Percentiles rank a stretch among this genome's conserved stretches.
Conservation (phyloP, 495 filamentous ascomycete species). For the Neurospora intermedia region DNA sequence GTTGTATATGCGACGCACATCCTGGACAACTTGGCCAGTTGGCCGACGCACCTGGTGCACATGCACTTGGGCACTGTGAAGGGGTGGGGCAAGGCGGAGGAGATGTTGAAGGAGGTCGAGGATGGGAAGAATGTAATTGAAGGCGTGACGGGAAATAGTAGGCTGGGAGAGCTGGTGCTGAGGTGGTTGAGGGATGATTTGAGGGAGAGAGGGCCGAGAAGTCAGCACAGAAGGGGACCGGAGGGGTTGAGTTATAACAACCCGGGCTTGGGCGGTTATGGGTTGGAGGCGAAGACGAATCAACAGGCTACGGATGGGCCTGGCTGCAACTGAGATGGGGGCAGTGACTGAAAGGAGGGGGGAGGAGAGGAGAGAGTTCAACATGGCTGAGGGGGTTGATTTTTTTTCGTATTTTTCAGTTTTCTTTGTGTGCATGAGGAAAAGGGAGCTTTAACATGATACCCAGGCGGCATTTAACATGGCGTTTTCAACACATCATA, state of each 20-base stretch:
- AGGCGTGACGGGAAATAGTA: constrained; percentile 53
- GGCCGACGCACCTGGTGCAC: constrained; percentile 92
- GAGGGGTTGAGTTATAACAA: constrained; percentile 64
- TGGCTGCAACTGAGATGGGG: not conserved
- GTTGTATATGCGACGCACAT: constrained; percentile 98
- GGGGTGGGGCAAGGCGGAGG: constrained; percentile 63
- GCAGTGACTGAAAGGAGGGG: not conserved
- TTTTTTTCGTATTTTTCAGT: not conserved
- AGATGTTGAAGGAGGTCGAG: constrained; percentile 24
- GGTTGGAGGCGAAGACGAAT: constrained; percentile 48
- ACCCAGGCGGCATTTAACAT: constrained; percentile 20
- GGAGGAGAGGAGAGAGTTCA: not conserved
- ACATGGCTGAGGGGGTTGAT: not conserved
- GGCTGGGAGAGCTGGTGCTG: constrained; percentile 74
- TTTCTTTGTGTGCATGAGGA: not conserved
- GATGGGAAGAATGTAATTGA: constrained; percentile 32
- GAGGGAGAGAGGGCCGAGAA: constrained; percentile 65
- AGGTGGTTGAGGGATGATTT: constrained; percentile 81
- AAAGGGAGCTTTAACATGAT: constrained; percentile 14
- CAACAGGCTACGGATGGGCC: constrained; percentile 1
- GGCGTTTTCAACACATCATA: constrained; percentile 6
- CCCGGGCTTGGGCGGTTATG: constrained; percentile 73
- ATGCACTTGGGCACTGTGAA: constrained; percentile 83
- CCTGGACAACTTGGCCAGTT: constrained; percentile 79
- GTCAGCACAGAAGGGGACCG: constrained; percentile 39